Conservation (phyloP, 2,329 filamentous ascomycete species). For the Graphiopsis chlorocephala region DNA sequence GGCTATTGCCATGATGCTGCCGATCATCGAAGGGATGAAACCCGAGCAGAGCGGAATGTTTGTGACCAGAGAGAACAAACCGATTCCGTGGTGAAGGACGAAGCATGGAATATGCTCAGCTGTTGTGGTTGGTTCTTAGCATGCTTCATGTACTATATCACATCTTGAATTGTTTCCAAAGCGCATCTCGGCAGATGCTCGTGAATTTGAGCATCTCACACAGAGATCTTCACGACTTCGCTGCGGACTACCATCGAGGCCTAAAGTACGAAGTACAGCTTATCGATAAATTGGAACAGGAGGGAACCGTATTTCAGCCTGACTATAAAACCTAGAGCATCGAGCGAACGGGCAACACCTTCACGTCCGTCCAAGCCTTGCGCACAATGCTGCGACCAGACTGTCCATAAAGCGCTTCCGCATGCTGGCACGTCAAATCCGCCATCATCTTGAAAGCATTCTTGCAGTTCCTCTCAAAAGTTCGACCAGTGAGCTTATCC, state of each 20-base stretch:
- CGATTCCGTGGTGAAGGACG: constrained; percentile 4
- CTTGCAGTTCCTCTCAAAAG: background rate
- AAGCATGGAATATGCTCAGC: background rate
- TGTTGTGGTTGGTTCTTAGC: background rate
- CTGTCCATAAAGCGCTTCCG: background rate
- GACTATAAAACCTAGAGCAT: background rate
- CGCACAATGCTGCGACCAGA: background rate
- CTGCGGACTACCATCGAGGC: background rate
- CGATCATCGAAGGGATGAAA: constrained; percentile 7
- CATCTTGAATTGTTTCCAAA: background rate
- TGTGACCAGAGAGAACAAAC: constrained; percentile 10
- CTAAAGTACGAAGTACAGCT: background rate
- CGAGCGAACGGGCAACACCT: background rate
- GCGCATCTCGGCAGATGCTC: background rate
- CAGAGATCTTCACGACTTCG: background rate
- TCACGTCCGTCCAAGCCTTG: background rate
- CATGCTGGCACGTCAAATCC: background rate
- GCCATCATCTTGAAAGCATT: constrained; percentile 5
- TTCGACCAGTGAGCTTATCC: background rate
- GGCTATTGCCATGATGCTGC: constrained; percentile 14
- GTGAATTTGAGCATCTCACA: background rate
- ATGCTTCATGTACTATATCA: background rate
- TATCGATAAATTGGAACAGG: too few relatives aligned
- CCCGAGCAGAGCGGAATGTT: constrained; percentile 12
- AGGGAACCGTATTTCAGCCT: background rate